Percentiles rank a stretch among this genome's conserved stretches.
Conservation (phyloP, 176 grass and related monocot species). For the Guadua angustifolia region DNA sequence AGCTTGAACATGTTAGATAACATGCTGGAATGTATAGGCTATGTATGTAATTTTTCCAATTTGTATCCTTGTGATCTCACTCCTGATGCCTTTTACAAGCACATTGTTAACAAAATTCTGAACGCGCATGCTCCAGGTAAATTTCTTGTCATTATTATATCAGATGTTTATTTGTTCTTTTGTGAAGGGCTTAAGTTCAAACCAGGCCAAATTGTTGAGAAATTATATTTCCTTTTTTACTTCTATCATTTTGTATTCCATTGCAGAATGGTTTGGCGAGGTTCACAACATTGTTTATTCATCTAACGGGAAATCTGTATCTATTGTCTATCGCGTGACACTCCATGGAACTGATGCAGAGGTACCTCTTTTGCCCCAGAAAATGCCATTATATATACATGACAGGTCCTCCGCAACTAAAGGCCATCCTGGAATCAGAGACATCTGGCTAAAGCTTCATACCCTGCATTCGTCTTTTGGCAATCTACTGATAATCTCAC, state of each 20-base stretch:
- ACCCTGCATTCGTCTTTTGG: not conserved
- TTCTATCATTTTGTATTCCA: conserved; percentile 30
- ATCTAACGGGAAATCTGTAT: conserved; percentile 74
- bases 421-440: not conserved
- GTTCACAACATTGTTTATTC: conserved; percentile 82
- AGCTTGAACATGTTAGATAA: not conserved
- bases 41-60: too few species aligned
- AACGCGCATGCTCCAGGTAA: conserved; percentile 86
- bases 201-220: conserved; percentile 5
- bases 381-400: conserved; percentile 18
- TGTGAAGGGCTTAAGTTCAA: not conserved
- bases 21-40: conserved; percentile 7
- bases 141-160: not conserved
- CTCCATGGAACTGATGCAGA: conserved; percentile 92
- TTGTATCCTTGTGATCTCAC: conserved; percentile 6
- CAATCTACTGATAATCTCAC: not conserved
- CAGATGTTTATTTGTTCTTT: conserved; percentile 19
- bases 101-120: conserved; percentile 87
- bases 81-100: conserved; percentile 62
- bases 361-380: conserved; percentile 53
- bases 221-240: conserved; percentile 19
- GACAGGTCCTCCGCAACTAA: not conserved
- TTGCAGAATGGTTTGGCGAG: conserved; percentile 93
- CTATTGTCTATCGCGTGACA: conserved; percentile 91
- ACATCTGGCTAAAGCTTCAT: not conserved